phyloP scores from a whole-genome alignment of 2,329 filamentous ascomycete species.

The Sclerotinia glacialis region DNA sequence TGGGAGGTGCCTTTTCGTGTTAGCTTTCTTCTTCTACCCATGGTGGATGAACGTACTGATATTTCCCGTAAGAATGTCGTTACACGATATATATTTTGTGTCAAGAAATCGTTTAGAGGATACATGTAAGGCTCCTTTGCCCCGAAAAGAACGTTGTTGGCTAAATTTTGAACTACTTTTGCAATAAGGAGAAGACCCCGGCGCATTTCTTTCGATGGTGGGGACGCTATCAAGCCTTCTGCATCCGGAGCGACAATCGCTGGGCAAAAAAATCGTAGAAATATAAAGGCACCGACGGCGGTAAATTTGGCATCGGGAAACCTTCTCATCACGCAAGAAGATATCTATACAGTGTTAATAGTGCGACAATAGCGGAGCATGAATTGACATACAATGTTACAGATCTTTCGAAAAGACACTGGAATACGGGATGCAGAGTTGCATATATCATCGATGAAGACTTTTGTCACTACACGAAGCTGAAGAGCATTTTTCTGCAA shows the following conservation, averaged over 20 bases:
- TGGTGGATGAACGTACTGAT: constrained; percentile 49
- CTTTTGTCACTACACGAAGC: constrained; percentile 64
- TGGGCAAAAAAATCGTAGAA: constrained; percentile 69
- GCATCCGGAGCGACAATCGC: constrained; percentile 68
- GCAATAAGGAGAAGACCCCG: constrained; percentile 66
- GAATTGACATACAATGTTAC: constrained; percentile 54
- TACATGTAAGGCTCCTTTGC: constrained; percentile 73
- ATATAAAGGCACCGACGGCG: constrained; percentile 68
- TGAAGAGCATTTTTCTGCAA: constrained; percentile 65
- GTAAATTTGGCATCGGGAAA: constrained; percentile 71
- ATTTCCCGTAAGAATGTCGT: constrained; percentile 67
- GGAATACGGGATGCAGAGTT: constrained; percentile 61
- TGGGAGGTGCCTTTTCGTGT: constrained; percentile 46
- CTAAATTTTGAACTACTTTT: constrained; percentile 68
- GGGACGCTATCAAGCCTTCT: constrained; percentile 59
- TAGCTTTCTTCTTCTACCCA: constrained; percentile 18
- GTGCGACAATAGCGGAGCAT: not conserved
- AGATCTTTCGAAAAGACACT: constrained; percentile 63
- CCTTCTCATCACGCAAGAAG: constrained; percentile 57
- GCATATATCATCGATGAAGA: constrained; percentile 70
- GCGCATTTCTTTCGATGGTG: constrained; percentile 67
- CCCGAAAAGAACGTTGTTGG: constrained; percentile 69
- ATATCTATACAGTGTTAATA: constrained; percentile 48
- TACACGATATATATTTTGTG: constrained; percentile 65
- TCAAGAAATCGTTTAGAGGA: constrained; percentile 65